Evolutionary conservation across 345 rosid species (phyloP).

Genomic region (Noccaea bulbosa): DNA sequence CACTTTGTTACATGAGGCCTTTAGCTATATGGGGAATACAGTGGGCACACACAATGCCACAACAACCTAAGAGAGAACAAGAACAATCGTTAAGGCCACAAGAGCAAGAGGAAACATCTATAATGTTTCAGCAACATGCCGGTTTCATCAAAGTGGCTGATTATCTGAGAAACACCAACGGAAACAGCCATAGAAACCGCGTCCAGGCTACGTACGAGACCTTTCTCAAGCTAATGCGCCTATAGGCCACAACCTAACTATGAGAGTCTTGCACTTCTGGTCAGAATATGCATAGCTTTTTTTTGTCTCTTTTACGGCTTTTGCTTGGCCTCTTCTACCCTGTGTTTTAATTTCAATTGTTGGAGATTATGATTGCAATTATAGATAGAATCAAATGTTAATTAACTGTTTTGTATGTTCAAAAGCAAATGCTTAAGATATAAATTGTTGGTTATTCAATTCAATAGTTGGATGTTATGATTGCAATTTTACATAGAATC

Average conservation of each 20-base stretch:
- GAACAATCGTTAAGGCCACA: constrained; percentile 32
- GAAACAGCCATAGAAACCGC: constrained; percentile 48
- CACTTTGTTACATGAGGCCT: constrained; percentile 79
- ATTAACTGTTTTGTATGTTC: constrained; percentile 1
- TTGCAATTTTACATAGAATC: background rate
- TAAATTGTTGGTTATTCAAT: background rate
- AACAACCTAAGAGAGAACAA: constrained; percentile 42
- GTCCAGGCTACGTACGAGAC: constrained; percentile 56
- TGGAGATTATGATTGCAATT: background rate
- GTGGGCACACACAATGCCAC: constrained; percentile 66
- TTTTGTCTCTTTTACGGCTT: background rate
- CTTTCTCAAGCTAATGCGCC: constrained; percentile 44
- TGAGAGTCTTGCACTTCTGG: background rate
- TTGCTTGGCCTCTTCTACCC: background rate
- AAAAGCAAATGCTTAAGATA: background rate
- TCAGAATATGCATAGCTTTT: background rate
- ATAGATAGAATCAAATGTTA: constrained; percentile 17
- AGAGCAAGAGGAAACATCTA: constrained; percentile 42
- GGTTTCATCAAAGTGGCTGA: constrained; percentile 71
- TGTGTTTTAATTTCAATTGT: background rate
- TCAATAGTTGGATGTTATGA: background rate
- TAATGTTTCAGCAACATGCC: constrained; percentile 50
- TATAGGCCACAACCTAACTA: constrained; percentile 21
- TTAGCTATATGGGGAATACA: constrained; percentile 87
- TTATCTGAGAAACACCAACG: constrained; percentile 53